Base-by-base conservation (phyloP, 2,329 filamentous ascomycete genomes). In the Diaporthe citri region DNA sequence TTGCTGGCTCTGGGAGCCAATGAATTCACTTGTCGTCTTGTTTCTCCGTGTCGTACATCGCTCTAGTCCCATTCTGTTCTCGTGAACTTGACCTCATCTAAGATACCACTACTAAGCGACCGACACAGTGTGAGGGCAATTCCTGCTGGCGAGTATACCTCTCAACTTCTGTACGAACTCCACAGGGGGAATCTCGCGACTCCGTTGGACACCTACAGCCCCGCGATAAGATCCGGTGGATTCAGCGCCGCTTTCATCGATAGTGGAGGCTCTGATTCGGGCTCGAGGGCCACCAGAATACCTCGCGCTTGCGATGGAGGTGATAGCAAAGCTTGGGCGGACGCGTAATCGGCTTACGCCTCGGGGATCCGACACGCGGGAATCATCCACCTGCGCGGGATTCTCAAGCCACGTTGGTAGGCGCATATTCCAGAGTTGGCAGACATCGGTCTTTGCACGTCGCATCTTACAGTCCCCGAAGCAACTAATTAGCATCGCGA, bases 331-430 rank as follows among this genome's bases (percentile, higher is more conserved):
- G 62, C 62, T 36, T 52, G 20, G 62, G 2, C 43, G 20, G 46
- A 36, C 62, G 62, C 62, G 62, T 36, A 36, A 67, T 51, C 43
- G 12, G 43, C 62, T 52, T 36, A 52, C 43, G 62, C 46, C 62
- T 67, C 62, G 43, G 46, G 62, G 34, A 25, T 4, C 31, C 25
- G 20, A 8, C 62, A 12, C 5, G 22, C 6, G 20, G 20, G 31
- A 25, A 39, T 25, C 43, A 25, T 20, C 31, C 62, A 51, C 46
- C 9, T 36, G 43, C 41, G 7, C 3, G 43, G 28, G 25, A 34
- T 31, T 48, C 41, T 64, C 25, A 25, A 12, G 9, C 28, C 28
- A 36, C 20, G 9, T 22, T 31, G 17, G 25, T 34, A 31, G 17
- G 25, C 22, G 25, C 3, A 6, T 13, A 64, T 34, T 31, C 9